Conservation (phyloP, 1,284 basidiomycete genomes). For the Anthracocystis walkeri region DNA sequence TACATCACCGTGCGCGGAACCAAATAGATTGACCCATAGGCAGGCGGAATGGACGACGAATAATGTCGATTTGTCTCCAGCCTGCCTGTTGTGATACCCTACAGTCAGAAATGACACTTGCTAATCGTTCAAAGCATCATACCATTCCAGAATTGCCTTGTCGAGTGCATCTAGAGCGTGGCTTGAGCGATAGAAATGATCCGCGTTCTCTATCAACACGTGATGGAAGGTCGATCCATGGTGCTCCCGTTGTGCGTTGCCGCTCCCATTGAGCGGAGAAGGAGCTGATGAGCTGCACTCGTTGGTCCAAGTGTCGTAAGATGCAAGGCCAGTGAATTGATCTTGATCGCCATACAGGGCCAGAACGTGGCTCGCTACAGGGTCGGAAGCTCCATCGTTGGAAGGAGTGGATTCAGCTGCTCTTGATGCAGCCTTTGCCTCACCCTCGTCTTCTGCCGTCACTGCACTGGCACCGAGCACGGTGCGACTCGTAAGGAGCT, state of each 20-base stretch:
- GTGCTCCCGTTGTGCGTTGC: background rate
- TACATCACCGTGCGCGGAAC: slow-evolving; percentile 47
- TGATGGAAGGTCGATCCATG: slow-evolving; percentile 39
- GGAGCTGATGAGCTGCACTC: slow-evolving; percentile 22
- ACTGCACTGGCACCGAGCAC: background rate
- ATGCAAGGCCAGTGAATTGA: slow-evolving; percentile 41
- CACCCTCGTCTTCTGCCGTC: slow-evolving; percentile 13
- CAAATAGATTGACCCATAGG: slow-evolving; percentile 23
- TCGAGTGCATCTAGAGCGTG: slow-evolving; percentile 25
- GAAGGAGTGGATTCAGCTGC: slow-evolving; percentile 19
- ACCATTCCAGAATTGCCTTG: slow-evolving; percentile 32
- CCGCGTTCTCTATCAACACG: slow-evolving; percentile 30
- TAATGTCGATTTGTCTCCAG: too few species aligned
- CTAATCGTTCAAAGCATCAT: slow-evolving; percentile 28
- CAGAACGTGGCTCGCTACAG: slow-evolving; percentile 36
- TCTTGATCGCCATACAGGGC: slow-evolving; percentile 46
- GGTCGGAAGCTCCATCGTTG: slow-evolving; percentile 23
- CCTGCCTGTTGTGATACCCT: too few species aligned
- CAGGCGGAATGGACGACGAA: background rate
- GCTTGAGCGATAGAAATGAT: slow-evolving; percentile 45
- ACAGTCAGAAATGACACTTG: background rate
- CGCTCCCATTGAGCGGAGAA: background rate
- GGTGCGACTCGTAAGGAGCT: slow-evolving; percentile 15
- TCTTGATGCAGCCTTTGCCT: slow-evolving; percentile 17
- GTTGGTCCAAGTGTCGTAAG: slow-evolving; percentile 35